phyloP scores from a whole-genome alignment of 2,329 filamentous ascomycete species.

The Trichophyton mentagrophytes region DNA sequence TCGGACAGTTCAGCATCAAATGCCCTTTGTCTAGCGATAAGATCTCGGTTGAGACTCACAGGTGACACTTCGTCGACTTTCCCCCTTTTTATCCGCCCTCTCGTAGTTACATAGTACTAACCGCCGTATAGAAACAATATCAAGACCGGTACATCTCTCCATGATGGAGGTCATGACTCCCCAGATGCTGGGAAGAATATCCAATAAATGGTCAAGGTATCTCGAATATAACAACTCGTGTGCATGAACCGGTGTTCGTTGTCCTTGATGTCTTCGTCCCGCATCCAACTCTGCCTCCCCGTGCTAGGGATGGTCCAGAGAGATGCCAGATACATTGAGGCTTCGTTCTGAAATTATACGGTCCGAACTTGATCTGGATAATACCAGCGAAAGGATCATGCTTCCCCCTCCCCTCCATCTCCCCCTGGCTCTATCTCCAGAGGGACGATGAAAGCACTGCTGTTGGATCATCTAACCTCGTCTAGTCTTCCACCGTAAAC shows the following conservation, averaged over 20 bases:
- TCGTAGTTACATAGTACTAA: background rate
- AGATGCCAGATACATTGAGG: slow-evolving; percentile 7
- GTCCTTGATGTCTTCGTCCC: slow-evolving; percentile 18
- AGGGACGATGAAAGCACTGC: slow-evolving; percentile 13
- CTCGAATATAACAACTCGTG: slow-evolving; percentile 30
- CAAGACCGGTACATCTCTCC: slow-evolving; percentile 14
- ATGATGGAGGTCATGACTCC: slow-evolving; percentile 27
- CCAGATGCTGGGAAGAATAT: slow-evolving; percentile 27
- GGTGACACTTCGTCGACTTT: background rate
- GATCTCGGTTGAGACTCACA: background rate
- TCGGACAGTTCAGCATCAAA: background rate
- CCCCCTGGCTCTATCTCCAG: slow-evolving; percentile 20
- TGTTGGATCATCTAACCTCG: slow-evolving; percentile 17
- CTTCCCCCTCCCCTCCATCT: slow-evolving; percentile 40
- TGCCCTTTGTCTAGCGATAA: background rate
- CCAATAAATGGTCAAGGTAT: slow-evolving; percentile 37
- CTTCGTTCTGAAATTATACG: slow-evolving; percentile 60
- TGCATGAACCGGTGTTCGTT: slow-evolving; percentile 56
- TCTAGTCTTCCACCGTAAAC: slow-evolving; percentile 17
- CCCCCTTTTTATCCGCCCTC: background rate
- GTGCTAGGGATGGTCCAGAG: slow-evolving; percentile 13
- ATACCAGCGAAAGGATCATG: slow-evolving; percentile 99
- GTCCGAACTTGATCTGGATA: slow-evolving; percentile 96
- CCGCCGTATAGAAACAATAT: slow-evolving; percentile 4
- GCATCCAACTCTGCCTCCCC: slow-evolving; percentile 17